Evolutionary conservation across 148 eudicot species (phyloP), one percentile per base, ranked within the genome.

Genomic region (Diospyros lotus): DNA sequence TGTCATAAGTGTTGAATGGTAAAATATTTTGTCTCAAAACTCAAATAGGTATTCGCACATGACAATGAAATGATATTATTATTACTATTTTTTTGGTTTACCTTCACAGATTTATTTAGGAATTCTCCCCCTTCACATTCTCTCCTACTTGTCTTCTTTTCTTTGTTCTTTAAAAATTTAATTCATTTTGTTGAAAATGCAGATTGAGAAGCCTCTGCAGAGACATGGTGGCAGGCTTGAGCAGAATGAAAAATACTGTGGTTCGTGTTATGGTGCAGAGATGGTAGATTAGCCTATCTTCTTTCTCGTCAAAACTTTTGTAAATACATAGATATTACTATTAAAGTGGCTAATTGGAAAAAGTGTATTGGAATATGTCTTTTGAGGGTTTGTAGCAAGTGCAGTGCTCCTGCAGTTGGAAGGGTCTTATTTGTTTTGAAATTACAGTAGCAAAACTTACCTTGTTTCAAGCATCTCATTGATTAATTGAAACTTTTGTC

Each of bases 231-330:
- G 98, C 68, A 87, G 98, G 82, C 96, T 94, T 75, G 94, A 90
- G 75, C 84, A 86, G 75, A 86, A 94, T 72, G 98, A 94, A 79
- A 87, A 85, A 64, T 94, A 94, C 64, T 94, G 98, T 70, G 98
- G 98, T 75, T 94, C 98, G 70, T 94, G 98, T 79, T 94, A 71
- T 90, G 98, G 98, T 74, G 98, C 98, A 64, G 98, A 87, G 83
- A 10, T 51, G 90, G 98, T 90, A 85, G 5, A 75, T 62, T 80
- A 64, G 46, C 71, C 40, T 78, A 13, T 80, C 13, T 61, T 10
- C 17, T 38, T 69, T 63, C 59, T 72, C 63, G 46, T 48, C 9
- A 10, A 11, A 53, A 64, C 15, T 62, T 28, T 59, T 28, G 43
- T 38, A 9, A 68, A 41, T 56, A 9, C 73, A 12, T 66, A 8